These are phyloP conservation scores for Penicillium olsonii DNA, from an alignment of 2,329 filamentous ascomycete species.

Conservation along the genomic window DNA sequence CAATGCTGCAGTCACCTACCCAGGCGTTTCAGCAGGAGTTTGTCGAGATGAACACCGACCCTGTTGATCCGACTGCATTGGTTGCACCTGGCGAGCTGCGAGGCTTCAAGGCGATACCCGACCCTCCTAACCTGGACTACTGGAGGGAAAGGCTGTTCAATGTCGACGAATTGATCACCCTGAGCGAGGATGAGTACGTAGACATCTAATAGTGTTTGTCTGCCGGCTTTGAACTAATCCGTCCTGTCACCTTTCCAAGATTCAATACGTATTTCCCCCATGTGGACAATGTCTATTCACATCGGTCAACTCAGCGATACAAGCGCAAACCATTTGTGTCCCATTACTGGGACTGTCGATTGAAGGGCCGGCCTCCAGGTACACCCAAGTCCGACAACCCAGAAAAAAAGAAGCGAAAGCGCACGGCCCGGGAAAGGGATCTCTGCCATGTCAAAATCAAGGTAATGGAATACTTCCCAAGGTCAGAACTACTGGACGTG, in stretches of 20 bases:
- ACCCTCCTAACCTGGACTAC: slow-evolving; percentile 66
- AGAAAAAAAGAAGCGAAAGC: slow-evolving; percentile 79
- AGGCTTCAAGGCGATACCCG: slow-evolving; percentile 57
- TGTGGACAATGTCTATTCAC: slow-evolving; percentile 81
- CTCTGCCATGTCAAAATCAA: slow-evolving; percentile 88
- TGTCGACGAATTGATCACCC: slow-evolving; percentile 70
- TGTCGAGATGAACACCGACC: slow-evolving; percentile 12
- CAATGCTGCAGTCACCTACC: slow-evolving; percentile 21
- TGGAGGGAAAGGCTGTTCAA: slow-evolving; percentile 76
- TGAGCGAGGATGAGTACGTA: slow-evolving; percentile 72
- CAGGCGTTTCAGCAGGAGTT: slow-evolving; percentile 21
- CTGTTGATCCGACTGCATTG: slow-evolving; percentile 21
- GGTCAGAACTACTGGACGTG: slow-evolving; percentile 29
- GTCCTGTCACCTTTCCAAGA: slow-evolving; percentile 42
- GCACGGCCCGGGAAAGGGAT: slow-evolving; percentile 71
- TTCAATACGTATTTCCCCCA: slow-evolving; percentile 82
- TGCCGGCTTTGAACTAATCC: neutral
- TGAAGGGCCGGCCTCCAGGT: slow-evolving; percentile 76
- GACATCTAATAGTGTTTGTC: neutral
- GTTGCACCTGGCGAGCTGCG: slow-evolving; percentile 26
- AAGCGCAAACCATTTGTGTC: slow-evolving; percentile 81
- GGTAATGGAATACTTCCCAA: slow-evolving; percentile 74
- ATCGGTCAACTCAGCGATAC: slow-evolving; percentile 77
- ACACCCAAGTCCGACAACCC: slow-evolving; percentile 79
- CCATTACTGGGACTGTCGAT: slow-evolving; percentile 81